A percentile compares a stretch with the other conserved stretches of the same genome.
Conservation (phyloP, 2,329 filamentous ascomycete species). For the Nigrospora sphaerica region DNA sequence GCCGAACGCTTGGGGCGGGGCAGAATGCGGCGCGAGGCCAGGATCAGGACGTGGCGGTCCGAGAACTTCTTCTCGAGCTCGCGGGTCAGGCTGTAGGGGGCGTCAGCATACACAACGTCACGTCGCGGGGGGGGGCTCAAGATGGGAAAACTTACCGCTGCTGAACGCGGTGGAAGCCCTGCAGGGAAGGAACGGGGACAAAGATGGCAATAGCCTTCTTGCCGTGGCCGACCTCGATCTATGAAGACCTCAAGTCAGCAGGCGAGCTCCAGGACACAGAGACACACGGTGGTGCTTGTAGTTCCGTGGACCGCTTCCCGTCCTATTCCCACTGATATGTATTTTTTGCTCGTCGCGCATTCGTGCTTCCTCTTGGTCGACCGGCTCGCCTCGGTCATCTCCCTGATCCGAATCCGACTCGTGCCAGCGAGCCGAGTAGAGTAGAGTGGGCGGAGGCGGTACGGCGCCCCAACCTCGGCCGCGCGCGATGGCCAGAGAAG, state of each 20-base stretch:
- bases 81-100: constrained; percentile 73
- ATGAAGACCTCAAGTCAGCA: constrained; percentile 64
- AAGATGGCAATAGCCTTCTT: constrained; percentile 99
- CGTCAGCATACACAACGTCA: background rate
- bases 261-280: constrained; percentile 62
- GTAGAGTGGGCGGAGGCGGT: too few species aligned
- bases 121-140: background rate
- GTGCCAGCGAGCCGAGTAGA: too few species aligned
- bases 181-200: constrained; percentile 98
- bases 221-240: constrained; percentile 99
- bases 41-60: constrained; percentile 98
- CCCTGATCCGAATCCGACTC: too few species aligned
- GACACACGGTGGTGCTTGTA: constrained; percentile 13
- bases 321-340: constrained; percentile 51
- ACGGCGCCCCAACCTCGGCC: too few species aligned
- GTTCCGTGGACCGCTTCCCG: constrained; percentile 69
- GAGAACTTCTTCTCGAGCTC: constrained; percentile 99
- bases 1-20: constrained; percentile 97
- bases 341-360: constrained; percentile 11
- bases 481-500: too few species aligned
- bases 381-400: constrained; percentile 6
- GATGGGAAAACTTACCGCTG: constrained; percentile 70
- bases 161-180: constrained; percentile 99
- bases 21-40: constrained; percentile 97
- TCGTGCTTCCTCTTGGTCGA: constrained; percentile 11